A percentile compares a stretch with the other conserved stretches of the same genome.
phyloP scores from a whole-genome alignment of 2,329 filamentous ascomycete species.

The Teratosphaeria epicoccoides region DNA sequence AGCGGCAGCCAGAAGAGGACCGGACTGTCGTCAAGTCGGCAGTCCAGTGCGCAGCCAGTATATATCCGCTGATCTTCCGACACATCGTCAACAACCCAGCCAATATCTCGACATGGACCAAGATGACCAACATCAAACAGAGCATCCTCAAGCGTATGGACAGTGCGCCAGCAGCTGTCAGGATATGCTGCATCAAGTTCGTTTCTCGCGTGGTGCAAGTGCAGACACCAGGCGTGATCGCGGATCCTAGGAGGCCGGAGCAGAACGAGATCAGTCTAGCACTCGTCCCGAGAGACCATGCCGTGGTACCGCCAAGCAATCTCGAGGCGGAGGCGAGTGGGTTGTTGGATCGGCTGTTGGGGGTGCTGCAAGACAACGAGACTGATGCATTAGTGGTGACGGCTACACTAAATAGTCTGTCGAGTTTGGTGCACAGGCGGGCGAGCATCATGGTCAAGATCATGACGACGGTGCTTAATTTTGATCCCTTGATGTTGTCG shows the following conservation, averaged over 20 bases:
- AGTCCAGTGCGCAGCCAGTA: slow-evolving; percentile 79
- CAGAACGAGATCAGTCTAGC: slow-evolving; percentile 76
- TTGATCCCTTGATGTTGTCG: slow-evolving; percentile 79
- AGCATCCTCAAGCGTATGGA: slow-evolving; percentile 87
- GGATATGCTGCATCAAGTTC: slow-evolving; percentile 95
- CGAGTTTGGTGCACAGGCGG: slow-evolving; percentile 70
- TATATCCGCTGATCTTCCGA: slow-evolving; percentile 84
- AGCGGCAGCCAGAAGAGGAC: slow-evolving; percentile 51
- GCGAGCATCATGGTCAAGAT: slow-evolving; percentile 77
- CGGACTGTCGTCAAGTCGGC: slow-evolving; percentile 70
- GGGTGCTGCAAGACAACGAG: slow-evolving; percentile 68
- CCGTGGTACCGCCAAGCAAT: slow-evolving; percentile 64
- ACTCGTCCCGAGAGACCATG: slow-evolving; percentile 73
- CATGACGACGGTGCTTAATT: slow-evolving; percentile 71
- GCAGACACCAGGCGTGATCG: slow-evolving; percentile 72
- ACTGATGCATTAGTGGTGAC: slow-evolving; percentile 84
- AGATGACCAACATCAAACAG: slow-evolving; percentile 79
- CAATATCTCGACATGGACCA: slow-evolving; percentile 74
- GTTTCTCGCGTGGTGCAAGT: slow-evolving; percentile 85
- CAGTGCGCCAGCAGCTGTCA: slow-evolving; percentile 60
- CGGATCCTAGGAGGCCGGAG: slow-evolving; percentile 72
- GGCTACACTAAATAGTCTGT: slow-evolving; percentile 80
- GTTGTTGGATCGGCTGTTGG: slow-evolving; percentile 76
- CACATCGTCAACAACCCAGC: slow-evolving; percentile 84
- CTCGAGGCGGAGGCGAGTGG: slow-evolving; percentile 90